Evolutionary conservation across 495 filamentous ascomycete genomes (phyloP), one percentile per base, ranked within the genome.

Genomic region (Aspergillus asperescens): DNA sequence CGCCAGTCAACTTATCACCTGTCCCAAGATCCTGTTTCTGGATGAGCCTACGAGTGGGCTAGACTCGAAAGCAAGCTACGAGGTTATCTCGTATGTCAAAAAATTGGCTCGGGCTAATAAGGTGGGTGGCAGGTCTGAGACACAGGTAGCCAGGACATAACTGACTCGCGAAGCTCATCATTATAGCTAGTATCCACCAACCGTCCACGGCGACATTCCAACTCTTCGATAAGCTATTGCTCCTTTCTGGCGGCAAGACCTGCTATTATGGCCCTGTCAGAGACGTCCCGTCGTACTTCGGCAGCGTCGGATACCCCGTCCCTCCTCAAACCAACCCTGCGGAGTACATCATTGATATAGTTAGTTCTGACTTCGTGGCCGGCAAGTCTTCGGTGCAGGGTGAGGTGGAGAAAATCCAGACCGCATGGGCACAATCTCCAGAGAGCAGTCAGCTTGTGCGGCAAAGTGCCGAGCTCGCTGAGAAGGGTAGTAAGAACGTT

Each of bases 11-110:
- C 70, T 94, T 31, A 86, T 94, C 58, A 90, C 88, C 8, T 77
- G 73, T 46, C 88, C 88, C 0, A 85, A 84, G 67, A 83, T 94
- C 12, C 55, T 93, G 51, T 90, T 93, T 56, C 58, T 93, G 43
- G 88, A 93, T 62, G 88, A 91, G 62, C 88, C 88, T 7, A 93
- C 88, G 0, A 86, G 82, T 48, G 88, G 88, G 12, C 65, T 93
- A 27, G 88, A 93, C 63, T 87, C 84, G 5, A 76, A 78, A 2
- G 81, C 83, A 0, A 83, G 79, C 47, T 85, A 66, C 49, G 85
- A 89, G 53, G 83, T 89, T 15, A 82, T 88, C 6, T 79, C 74
- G 0, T 85, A 81, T 57, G 69, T 85, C 23, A 80, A 76, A 56
- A 71, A 78, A 19, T 72, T 90, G 38, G 88, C 82, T 0, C 76